phyloP scores from a whole-genome alignment of 2,329 filamentous ascomycete species.

The Colletotrichum sidae region DNA sequence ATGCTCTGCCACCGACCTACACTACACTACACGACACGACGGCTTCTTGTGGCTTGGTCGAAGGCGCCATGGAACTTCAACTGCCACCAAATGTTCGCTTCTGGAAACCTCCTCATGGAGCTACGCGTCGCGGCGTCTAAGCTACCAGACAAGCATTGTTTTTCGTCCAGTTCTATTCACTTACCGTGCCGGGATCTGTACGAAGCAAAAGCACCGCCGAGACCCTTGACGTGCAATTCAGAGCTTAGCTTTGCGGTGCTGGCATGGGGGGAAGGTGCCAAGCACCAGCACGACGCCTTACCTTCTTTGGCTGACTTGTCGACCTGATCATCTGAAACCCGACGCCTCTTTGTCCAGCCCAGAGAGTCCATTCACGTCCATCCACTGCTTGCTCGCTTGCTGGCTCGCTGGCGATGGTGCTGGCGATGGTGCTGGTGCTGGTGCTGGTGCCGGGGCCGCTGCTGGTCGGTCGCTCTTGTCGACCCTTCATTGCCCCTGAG shows the following conservation, averaged over 20 bases:
- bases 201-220: constrained; percentile 7
- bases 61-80: neutral
- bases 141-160: neutral
- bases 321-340: constrained; percentile 27
- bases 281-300: constrained; percentile 11
- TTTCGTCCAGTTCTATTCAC: neutral
- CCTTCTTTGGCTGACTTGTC: constrained; percentile 29
- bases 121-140: constrained; percentile 5
- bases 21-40: too few species aligned
- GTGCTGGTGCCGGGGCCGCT: neutral
- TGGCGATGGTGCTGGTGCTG: neutral
- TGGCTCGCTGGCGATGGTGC: neutral
- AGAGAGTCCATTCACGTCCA: neutral
- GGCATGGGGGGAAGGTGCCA: constrained; percentile 6
- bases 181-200: constrained; percentile 2
- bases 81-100: constrained; percentile 22
- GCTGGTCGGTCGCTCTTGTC: neutral
- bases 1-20: too few species aligned
- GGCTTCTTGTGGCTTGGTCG: too few species aligned
- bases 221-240: constrained; percentile 11
- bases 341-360: constrained; percentile 27
- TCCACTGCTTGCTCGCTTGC: neutral
- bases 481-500: too few species aligned
- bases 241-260: neutral
- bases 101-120: constrained; percentile 13